Base-by-base conservation (phyloP, 768 basidiomycete genomes). In the Rickenella mellea region DNA sequence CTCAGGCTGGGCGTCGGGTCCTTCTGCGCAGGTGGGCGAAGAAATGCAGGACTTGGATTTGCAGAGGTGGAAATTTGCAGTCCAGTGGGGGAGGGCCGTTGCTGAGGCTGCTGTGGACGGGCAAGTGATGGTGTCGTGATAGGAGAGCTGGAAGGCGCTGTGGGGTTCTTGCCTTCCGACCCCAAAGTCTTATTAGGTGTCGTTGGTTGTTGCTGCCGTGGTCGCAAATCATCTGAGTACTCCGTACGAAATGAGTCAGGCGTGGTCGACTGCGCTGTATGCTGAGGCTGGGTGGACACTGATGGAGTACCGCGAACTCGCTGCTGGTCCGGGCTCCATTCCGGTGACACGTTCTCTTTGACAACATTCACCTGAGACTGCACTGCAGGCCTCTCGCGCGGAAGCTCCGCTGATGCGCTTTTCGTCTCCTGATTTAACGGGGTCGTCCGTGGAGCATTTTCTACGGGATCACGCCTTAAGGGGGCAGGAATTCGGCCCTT, bases 1-100 rank as follows among this genome's bases (percentile, higher is more conserved):
- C 83, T 89, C 25, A 90, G 74, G 56, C 84, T 88, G 0, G 88
- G 88, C 2, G 85, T 86, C 3, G 74, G 74, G 33, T 86, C 85
- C 55, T 88, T 89, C 40, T 68, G 58, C 3, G 69, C 55, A 7
- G 74, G 62, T 2, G 67, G 63, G 33, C 74, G 78, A 21, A 79
- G 62, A 55, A 86, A 81, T 4, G 73, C 75, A 14, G 76, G 72
- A 4, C 82, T 76, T 22, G 71, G 57, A 17, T 64, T 63, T 12
- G 57, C 48, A 4, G 71, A 67, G 19, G 67, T 36, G 17, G 73
- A 65, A 30, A 70, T 65, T 37, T 64, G 68, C 21, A 70, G 71
- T 28, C 55, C 61, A 45, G 62, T 50, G 1, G 70, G 58, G 0
- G 76, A 68, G 2, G 62, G 51, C 17, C 73, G 71, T 4, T 70